phyloP scores from a whole-genome alignment of 1,139 yeast genomes.

The Tardiomyces blankii region DNA sequence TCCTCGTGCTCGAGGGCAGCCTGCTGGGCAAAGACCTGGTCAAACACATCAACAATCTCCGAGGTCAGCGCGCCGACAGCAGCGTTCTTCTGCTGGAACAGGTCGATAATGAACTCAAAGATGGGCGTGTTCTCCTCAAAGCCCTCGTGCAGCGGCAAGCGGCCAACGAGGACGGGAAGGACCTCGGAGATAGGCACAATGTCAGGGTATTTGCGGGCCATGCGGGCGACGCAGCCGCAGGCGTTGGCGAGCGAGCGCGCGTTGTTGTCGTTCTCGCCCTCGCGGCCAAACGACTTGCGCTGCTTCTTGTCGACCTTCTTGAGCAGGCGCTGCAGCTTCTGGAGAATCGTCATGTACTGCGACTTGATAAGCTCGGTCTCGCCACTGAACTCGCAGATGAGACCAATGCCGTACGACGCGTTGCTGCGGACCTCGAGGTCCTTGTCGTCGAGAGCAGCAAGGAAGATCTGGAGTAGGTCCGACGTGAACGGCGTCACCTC shows the following conservation, averaged over 20 bases:
- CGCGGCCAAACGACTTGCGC: constrained; percentile 33
- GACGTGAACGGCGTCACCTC: constrained; percentile 53
- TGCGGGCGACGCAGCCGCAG: constrained; percentile 93
- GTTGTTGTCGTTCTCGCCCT: constrained; percentile 73
- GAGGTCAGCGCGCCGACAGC: constrained; percentile 49
- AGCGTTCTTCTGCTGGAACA: constrained; percentile 55
- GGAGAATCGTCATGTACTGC: constrained; percentile 58
- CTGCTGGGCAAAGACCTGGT: constrained; percentile 62
- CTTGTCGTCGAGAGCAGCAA: constrained; percentile 61
- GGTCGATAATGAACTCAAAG: constrained; percentile 61
- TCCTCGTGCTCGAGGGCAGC: constrained; percentile 56
- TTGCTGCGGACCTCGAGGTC: constrained; percentile 88
- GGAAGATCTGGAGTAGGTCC: constrained; percentile 60
- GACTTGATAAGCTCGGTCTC: constrained; percentile 38
- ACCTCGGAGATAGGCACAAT: constrained; percentile 76
- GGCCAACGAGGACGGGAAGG: constrained; percentile 61
- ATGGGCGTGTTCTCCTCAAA: constrained; percentile 91
- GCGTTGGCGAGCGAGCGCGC: constrained; percentile 88
- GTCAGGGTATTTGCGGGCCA: constrained; percentile 62
- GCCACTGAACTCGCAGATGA: constrained; percentile 51
- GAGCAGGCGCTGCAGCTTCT: constrained; percentile 67
- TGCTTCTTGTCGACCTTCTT: constrained; percentile 61
- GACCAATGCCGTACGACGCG: constrained; percentile 93
- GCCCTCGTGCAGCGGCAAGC: constrained; percentile 80
- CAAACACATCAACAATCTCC: constrained; percentile 55